Percentiles rank a stretch among this genome's conserved stretches.
phyloP scores from a whole-genome alignment of 2,329 filamentous ascomycete genomes.

The Aureobasidium mangrovei region DNA sequence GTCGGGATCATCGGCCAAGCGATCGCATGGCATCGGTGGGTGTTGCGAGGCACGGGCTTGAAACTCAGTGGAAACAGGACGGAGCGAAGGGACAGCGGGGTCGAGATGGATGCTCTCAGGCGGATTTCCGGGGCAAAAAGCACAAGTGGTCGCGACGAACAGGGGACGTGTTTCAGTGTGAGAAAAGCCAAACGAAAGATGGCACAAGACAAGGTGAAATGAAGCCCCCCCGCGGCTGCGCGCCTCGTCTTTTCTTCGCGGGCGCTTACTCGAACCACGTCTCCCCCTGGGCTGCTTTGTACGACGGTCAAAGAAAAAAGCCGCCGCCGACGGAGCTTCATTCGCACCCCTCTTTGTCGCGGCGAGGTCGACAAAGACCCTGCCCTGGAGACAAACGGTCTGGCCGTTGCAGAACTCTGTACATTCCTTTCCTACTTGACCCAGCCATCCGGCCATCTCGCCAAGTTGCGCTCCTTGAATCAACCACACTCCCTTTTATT shows the following conservation, averaged over 20 bases:
- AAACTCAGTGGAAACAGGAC: slow-evolving; percentile 2
- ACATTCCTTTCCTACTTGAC: slow-evolving; percentile 9
- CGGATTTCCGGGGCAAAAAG: neutral
- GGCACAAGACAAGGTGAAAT: neutral
- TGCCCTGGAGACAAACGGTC: slow-evolving; percentile 9
- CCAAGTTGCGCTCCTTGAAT: neutral
- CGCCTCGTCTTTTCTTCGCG: neutral
- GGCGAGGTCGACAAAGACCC: slow-evolving; percentile 4
- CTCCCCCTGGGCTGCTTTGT: neutral
- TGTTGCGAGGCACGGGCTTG: neutral
- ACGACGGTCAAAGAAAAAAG: slow-evolving; percentile 10
- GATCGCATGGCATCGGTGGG: no score
- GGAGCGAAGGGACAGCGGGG: neutral
- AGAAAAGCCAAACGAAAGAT: slow-evolving; percentile 5
- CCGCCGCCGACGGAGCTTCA: neutral
- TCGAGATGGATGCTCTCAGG: neutral
- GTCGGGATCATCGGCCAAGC: neutral
- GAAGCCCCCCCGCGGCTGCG: neutral
- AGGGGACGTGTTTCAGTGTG: slow-evolving; percentile 8
- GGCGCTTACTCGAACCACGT: neutral
- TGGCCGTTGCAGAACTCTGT: slow-evolving; percentile 4
- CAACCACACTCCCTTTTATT: neutral
- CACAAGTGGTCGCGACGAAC: neutral
- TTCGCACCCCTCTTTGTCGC: slow-evolving; percentile 3
- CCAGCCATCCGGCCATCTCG: neutral